Base-by-base conservation (phyloP, 768 basidiomycete genomes). In the Boletus coccyginus region DNA sequence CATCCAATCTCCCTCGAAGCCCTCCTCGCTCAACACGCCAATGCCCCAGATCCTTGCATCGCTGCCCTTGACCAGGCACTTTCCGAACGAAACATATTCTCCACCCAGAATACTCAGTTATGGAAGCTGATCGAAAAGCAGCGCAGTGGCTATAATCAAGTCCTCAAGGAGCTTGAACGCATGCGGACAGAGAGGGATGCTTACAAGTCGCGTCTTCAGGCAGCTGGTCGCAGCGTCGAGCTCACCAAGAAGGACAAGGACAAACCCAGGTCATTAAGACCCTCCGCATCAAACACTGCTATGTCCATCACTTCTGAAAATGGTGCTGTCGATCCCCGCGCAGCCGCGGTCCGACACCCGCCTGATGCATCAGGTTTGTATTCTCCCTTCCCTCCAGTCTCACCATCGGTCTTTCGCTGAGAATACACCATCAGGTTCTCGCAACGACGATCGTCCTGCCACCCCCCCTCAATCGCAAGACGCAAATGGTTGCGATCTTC, bases 91-190 rank as follows among this genome's bases (percentile, higher is more conserved):
- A 96, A 95, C 66, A 73, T 76, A 40, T 82, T 94, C 48, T 83
- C 88, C 12, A 73, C 84, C 5, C 94, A 96, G 76, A 96, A 96
- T 69, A 75, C 86, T 16, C 92, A 95, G 74, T 83, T 96, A 21
- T 96, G 94, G 94, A 95, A 94, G 72, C 81, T 95, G 59, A 87
- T 96, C 67, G 92, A 95, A 79, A 95, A 94, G 70, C 92, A 94
- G 70, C 82, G 92, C 53, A 72, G 83, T 21, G 90, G 86, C n/a
- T 90, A 90, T 67, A 84, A 81, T 57, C 85, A 88, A 54, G 82
- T 92, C 53, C 76, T 88, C 69, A 90, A 90, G 73, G 92, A 96
- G 63, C 78, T 92, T 43, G 93, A 95, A 62, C 83, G 94, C 52
- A 81, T 96, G 49, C 80, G 94, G 14, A 76, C 76, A 12, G 94